A percentile compares a stretch with the other conserved stretches of the same genome.
phyloP scores from a whole-genome alignment of 2,329 filamentous ascomycete genomes.

The Mycocentrospora acerina region DNA sequence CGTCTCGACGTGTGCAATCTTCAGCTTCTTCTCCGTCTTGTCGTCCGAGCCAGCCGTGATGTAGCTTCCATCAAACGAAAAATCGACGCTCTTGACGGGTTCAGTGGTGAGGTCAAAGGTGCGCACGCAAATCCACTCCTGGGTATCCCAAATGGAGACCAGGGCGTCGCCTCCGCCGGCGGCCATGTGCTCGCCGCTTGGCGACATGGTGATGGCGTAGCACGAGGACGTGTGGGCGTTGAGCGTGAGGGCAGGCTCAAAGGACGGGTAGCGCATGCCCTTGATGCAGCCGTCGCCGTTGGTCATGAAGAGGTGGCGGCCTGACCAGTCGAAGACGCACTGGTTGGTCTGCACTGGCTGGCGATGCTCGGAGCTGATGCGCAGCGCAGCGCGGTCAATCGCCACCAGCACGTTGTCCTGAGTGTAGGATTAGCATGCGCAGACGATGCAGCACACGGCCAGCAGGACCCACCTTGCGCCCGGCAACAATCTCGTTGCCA shows the following conservation, averaged over 20 bases:
- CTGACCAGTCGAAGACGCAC: constrained; percentile 72
- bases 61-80: constrained; percentile 77
- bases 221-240: constrained; percentile 74
- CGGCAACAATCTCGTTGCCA: constrained; percentile 69
- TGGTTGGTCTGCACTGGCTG: constrained; percentile 70
- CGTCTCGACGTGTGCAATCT: constrained; percentile 71
- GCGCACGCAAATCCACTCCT: constrained; percentile 73
- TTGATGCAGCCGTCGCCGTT: constrained; percentile 71
- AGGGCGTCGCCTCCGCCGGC: constrained; percentile 75
- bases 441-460: not conserved
- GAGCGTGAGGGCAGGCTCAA: constrained; percentile 57
- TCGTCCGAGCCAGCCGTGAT: constrained; percentile 74
- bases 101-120: constrained; percentile 70
- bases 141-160: constrained; percentile 76
- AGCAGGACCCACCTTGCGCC: constrained; percentile 69
- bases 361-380: constrained; percentile 59
- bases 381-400: constrained; percentile 61
- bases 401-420: constrained; percentile 65
- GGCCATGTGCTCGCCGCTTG: constrained; percentile 69
- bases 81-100: constrained; percentile 71
- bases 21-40: constrained; percentile 68
- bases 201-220: constrained; percentile 68
- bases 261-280: constrained; percentile 56
- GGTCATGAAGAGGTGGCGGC: constrained; percentile 68
- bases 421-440: not conserved